A percentile compares a stretch with the other conserved stretches of the same genome.
These are phyloP conservation scores for Tagetes erecta DNA, from an alignment of 129 eudicot genomes.

Conservation along the genomic window DNA sequence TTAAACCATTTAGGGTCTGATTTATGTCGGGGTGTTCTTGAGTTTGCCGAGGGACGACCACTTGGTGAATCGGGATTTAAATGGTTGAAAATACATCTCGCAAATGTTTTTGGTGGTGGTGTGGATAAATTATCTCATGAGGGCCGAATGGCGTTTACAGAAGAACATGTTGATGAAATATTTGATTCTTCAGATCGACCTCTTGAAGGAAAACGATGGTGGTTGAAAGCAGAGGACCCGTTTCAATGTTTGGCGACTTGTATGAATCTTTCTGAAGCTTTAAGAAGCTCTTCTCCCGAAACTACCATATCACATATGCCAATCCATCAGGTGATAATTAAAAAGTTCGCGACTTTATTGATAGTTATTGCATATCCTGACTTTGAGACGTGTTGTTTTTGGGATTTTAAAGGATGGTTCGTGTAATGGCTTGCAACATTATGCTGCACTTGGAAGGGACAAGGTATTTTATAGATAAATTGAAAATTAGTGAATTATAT, in stretches of 20 bases:
- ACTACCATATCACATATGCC: slow-evolving; percentile 68
- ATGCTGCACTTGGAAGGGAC: slow-evolving; percentile 98
- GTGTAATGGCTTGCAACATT: slow-evolving; percentile 95
- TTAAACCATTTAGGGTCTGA: slow-evolving; percentile 95
- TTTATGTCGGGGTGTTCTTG: slow-evolving; percentile 89
- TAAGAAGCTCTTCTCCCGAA: slow-evolving; percentile 83
- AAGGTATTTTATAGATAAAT: slow-evolving; percentile 46
- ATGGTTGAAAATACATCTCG: slow-evolving; percentile 89
- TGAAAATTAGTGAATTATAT: neutral
- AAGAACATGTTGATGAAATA: slow-evolving; percentile 73
- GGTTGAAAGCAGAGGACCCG: slow-evolving; percentile 93
- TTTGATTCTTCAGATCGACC: slow-evolving; percentile 92
- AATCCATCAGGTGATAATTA: slow-evolving; percentile 64
- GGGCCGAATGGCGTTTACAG: slow-evolving; percentile 71
- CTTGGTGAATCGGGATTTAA: slow-evolving; percentile 84
- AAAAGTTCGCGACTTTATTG: neutral
- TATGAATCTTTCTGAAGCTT: slow-evolving; percentile 66
- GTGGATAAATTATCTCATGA: slow-evolving; percentile 84
- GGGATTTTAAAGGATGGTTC: slow-evolving; percentile 73
- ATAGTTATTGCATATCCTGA: neutral
- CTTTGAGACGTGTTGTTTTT: neutral
- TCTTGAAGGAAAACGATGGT: slow-evolving; percentile 89
- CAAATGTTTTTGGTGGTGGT: slow-evolving; percentile 86
- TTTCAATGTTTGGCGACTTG: slow-evolving; percentile 92
- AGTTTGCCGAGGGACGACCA: slow-evolving; percentile 90